Evolutionary conservation across 352 stramenopile species (phyloP).

Genomic region (Thalassiosira livingstoniorum): DNA sequence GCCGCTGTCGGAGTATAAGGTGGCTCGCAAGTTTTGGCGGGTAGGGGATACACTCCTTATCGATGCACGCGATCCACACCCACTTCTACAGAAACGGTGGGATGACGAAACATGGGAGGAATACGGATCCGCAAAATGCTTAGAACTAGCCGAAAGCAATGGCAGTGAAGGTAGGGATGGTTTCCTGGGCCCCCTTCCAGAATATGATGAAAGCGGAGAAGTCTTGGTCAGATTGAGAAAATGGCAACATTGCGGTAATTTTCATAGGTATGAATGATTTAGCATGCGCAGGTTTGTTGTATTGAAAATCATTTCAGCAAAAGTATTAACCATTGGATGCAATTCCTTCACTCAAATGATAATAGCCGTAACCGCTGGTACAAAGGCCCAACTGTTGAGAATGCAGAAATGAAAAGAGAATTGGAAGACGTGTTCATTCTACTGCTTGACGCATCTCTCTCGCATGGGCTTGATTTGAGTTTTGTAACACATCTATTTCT

Average conservation of each 20-base stretch:
- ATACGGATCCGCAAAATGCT: constrained; percentile 55
- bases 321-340: too few relatives aligned
- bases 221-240: constrained; percentile 65
- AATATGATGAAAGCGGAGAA: constrained; percentile 1
- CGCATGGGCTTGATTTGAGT: constrained; percentile 93
- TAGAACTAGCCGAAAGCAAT: constrained; percentile 44
- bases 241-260: constrained; percentile 65
- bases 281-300: too few relatives aligned
- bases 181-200: constrained; percentile 63
- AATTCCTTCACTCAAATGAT: too few relatives aligned
- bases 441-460: constrained; percentile 91
- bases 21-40: constrained; percentile 52
- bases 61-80: constrained; percentile 63
- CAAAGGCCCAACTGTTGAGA: constrained; percentile 51
- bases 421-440: constrained; percentile 89
- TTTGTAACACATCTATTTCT: constrained; percentile 98
- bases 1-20: constrained; percentile 52
- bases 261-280: too few relatives aligned
- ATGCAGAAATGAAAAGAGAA: constrained; percentile 67
- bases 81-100: constrained; percentile 54
- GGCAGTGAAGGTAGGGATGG: constrained; percentile 45
- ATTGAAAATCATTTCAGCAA: too few relatives aligned
- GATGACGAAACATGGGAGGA: constrained; percentile 41
- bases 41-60: constrained; percentile 57
- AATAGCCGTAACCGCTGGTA: constrained; percentile 59